Conservation (phyloP, 1,284 basidiomycete species). For the Meripilus lineatus region DNA sequence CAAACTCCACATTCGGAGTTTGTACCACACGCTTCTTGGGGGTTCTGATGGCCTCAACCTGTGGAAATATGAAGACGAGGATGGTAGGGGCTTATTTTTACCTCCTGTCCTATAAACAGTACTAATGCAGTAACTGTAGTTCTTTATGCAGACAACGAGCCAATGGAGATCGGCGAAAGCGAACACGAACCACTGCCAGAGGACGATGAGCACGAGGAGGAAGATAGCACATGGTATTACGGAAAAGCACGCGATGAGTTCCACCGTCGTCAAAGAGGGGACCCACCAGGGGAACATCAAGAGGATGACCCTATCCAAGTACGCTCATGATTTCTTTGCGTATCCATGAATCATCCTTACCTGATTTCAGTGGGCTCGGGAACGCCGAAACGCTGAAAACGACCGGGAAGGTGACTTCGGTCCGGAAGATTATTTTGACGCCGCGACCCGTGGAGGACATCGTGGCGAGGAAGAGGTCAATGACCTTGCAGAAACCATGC, state of each 20-base stretch:
- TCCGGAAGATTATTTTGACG: constrained; percentile 78
- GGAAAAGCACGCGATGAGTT: constrained; percentile 77
- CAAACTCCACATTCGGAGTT: constrained; percentile 80
- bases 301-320: constrained; percentile 74
- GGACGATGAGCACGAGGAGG: constrained; percentile 18
- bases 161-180: constrained; percentile 12
- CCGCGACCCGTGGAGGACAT: constrained; percentile 50
- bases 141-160: neutral
- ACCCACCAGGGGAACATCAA: constrained; percentile 30
- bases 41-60: constrained; percentile 61
- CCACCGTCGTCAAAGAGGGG: constrained; percentile 44
- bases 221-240: constrained; percentile 60
- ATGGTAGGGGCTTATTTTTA: constrained; percentile 24
- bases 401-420: constrained; percentile 72
- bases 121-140: no score
- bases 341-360: neutral
- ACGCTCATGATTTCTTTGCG: neutral
- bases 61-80: constrained; percentile 49
- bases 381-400: constrained; percentile 63
- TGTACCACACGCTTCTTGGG: constrained; percentile 78
- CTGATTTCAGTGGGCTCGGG: constrained; percentile 62
- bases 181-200: constrained; percentile 12
- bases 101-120: constrained; percentile 10
- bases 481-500: constrained; percentile 69
- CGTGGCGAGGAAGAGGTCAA: constrained; percentile 56